A percentile compares a stretch with the other conserved stretches of the same genome.
These are phyloP conservation scores for Hygrophorus russula DNA, from an alignment of 768 basidiomycete species.

Conservation along the genomic window DNA sequence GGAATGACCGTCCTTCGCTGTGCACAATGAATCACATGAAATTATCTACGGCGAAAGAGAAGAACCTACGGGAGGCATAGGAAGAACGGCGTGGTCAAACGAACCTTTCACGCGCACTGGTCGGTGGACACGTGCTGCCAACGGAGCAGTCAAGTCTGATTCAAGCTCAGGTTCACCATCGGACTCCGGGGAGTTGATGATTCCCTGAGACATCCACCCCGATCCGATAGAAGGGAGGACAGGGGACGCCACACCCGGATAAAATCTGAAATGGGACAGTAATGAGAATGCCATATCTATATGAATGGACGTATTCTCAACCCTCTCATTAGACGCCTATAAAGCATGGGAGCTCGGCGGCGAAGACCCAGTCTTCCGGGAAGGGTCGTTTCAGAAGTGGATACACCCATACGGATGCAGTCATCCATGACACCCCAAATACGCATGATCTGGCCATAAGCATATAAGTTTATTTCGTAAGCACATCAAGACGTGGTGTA, in stretches of 20 bases:
- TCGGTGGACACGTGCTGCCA: slow-evolving; percentile 6
- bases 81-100: slow-evolving; percentile 68
- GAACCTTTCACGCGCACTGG: slow-evolving; percentile 46
- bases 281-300: too few relatives aligned
- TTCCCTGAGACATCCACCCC: slow-evolving; percentile 10
- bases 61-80: slow-evolving; percentile 66
- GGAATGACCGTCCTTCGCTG: slow-evolving; percentile 83
- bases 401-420: slow-evolving; percentile 81
- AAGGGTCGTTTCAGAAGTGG: slow-evolving; percentile 64
- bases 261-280: slow-evolving; percentile 23
- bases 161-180: slow-evolving; percentile 1
- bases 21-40: background rate
- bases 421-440: slow-evolving; percentile 93
- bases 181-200: slow-evolving; percentile 13
- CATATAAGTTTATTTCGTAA: background rate
- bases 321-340: slow-evolving; percentile 86
- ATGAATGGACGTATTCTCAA: slow-evolving; percentile 17
- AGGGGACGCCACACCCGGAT: slow-evolving; percentile 32
- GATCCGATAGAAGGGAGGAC: slow-evolving; percentile 21
- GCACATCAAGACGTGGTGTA: slow-evolving; percentile 11
- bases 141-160: background rate
- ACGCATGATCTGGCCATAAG: slow-evolving; percentile 35
- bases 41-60: background rate
- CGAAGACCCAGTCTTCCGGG: slow-evolving; percentile 78
- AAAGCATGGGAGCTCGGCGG: slow-evolving; percentile 81